Evolutionary conservation across 1,284 basidiomycete species (phyloP), one percentile per base, ranked within the genome.

Genomic region (Athelia sp.): DNA sequence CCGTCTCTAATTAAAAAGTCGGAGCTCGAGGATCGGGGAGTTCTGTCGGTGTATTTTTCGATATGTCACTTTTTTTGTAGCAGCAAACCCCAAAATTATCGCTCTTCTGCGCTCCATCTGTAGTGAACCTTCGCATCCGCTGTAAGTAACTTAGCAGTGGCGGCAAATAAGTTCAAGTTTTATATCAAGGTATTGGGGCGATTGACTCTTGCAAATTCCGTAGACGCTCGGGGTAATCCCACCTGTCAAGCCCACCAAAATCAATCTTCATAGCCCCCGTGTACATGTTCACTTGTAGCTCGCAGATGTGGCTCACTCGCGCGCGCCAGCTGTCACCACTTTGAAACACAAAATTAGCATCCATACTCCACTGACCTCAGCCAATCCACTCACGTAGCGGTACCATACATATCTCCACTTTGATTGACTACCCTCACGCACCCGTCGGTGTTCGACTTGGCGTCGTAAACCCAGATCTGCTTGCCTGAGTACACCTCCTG

Each of bases 261-360:
- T 85, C 78, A 34, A 90, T 83, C 51, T 72, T 79, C 75, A 90
- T 75, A 6, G 74, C 75, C n/a, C 77, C 75, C 13, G 71, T 72
- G 11, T 75, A 69, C 62, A 89, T 71, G 58, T 79, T 83, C 56
- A 83, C 76, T 58, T 90, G 87, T 29, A 90, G 70, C 62, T 88
- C 87, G 53, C 76, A 79, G 6, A 90, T 76, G 60, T 87, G 85
- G 26, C 78, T 70, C 2, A 73, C 83, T 48, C 81, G 74, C 10
- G 81, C 83, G 23, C 87, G 77, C 86, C 87, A 90, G 58, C 86
- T 90, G 57, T 90, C 87, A 19, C 77, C 87, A 19, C 87, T 90
- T 63, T 45, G 51, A n/a, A 10, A 8, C 43, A 42, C 31, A 40
- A 23, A 32, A 6, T 26, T 14, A 35, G 22, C 43, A 15, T 40